A percentile compares a stretch with the other conserved stretches of the same genome.
Evolutionary conservation across 108 stramenopile genomes (phyloP).

Genomic region (Skeletonema costatum): DNA sequence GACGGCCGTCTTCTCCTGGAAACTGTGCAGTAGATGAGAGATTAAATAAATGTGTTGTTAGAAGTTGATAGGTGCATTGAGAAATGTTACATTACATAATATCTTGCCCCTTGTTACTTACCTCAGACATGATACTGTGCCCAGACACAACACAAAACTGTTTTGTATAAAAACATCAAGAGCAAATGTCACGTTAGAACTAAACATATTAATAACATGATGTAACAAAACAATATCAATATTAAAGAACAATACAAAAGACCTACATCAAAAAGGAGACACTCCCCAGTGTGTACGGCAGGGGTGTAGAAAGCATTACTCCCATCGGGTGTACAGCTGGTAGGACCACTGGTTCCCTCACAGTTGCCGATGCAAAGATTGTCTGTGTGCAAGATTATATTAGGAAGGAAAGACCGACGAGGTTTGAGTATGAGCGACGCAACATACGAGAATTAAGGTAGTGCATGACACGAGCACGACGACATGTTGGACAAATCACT

Average conservation of each 20-base stretch:
- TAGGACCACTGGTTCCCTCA: not conserved
- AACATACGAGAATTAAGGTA: too few species aligned
- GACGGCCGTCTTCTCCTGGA: slow-evolving; percentile 10
- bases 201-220: too few species aligned
- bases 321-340: slow-evolving; percentile 7
- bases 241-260: too few species aligned
- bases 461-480: too few species aligned
- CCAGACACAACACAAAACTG: not conserved
- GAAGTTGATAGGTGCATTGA: not conserved
- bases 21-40: not conserved
- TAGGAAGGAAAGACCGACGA: too few species aligned
- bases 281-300: not conserved
- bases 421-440: too few species aligned
- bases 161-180: too few species aligned
- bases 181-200: too few species aligned
- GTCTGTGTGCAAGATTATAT: not conserved
- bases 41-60: not conserved
- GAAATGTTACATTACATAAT: not conserved
- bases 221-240: too few species aligned
- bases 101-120: too few species aligned
- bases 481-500: too few species aligned
- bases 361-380: slow-evolving; percentile 12
- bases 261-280: slow-evolving; percentile 1
- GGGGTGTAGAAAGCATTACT: slow-evolving; percentile 5
- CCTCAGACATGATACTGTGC: slow-evolving; percentile 2